Base-by-base conservation (phyloP, 805 yeast genomes). In the Starmerella floris region DNA sequence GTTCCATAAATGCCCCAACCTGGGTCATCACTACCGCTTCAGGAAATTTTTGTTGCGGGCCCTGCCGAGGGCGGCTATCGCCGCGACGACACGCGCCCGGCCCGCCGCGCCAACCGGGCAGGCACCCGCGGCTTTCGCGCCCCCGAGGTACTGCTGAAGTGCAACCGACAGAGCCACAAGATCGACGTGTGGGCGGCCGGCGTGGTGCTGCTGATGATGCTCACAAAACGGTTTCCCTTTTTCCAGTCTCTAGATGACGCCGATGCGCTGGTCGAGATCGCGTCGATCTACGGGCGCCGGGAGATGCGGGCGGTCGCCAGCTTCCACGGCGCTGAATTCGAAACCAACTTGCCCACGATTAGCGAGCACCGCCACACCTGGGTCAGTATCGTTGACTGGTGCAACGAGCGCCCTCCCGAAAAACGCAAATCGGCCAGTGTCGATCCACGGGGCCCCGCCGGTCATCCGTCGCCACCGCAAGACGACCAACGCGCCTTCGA, bases 81-180 rank as follows among this genome's bases (percentile, higher is more conserved):
- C 9, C 84, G 83, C 57, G 83, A 82, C 53, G 98, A 91, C 63
- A 74, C 74, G 39, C 69, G 97, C 53, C 81, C 93, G 0, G 83
- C 91, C 1, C 71, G 94, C 54, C 71, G 98, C 44, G 97, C 97
- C 0, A 91, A 91, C 56, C 76, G 98, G 53, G 98, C 98, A 16
- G 96, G 96, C 8, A 85, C 96, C 1, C 69, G 96, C 53, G 96
- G 96, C 0, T 85, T 85, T 56, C 69, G 96, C 52, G 95, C 96
- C 0, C 95, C 95, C 0, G 96, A 85, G 58, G 95, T 85, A 3
- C 64, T 87, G 42, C 70, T 84, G 62, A 84, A 83, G 58, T 85
- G 96, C 61, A 73, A 81, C 1, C 76, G 81, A 45, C 96, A 85
- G 63, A 70, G 80, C 3, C 73, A 82, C 5, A 80, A 79, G 58